A percentile compares a stretch with the other conserved stretches of the same genome.
Evolutionary conservation across 345 rosid genomes (phyloP).

Genomic region (Luvunga scandens): DNA sequence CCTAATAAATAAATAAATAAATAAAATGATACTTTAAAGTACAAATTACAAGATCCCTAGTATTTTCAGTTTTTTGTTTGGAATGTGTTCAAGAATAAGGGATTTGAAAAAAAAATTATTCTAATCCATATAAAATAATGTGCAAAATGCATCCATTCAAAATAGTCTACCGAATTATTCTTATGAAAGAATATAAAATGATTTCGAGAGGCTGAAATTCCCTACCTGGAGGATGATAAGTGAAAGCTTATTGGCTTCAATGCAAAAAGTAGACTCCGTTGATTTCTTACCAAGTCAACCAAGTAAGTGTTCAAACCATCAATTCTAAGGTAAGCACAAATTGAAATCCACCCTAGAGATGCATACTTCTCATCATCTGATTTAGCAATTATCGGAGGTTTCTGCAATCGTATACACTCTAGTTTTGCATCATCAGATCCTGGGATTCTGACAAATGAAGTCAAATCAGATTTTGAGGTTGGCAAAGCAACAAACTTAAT

Average conservation of each 20-base stretch:
- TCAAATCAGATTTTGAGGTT: slow-evolving; percentile 39
- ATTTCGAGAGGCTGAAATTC: slow-evolving; percentile 18
- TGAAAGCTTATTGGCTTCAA: slow-evolving; percentile 61
- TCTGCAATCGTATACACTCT: slow-evolving; percentile 44
- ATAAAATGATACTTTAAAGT: background rate
- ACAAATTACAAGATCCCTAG: slow-evolving; percentile 5
- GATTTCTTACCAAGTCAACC: slow-evolving; percentile 42
- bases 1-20: background rate
- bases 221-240: slow-evolving; percentile 64
- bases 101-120: background rate
- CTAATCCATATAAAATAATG: background rate
- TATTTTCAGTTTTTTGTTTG: background rate
- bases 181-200: background rate
- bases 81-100: background rate
- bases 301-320: slow-evolving; percentile 62
- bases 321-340: slow-evolving; percentile 48
- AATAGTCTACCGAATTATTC: background rate
- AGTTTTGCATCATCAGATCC: slow-evolving; percentile 39
- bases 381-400: slow-evolving; percentile 45
- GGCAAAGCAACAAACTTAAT: slow-evolving; percentile 69
- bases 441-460: slow-evolving; percentile 27
- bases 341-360: slow-evolving; percentile 49
- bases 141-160: background rate
- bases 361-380: slow-evolving; percentile 52
- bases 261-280: slow-evolving; percentile 41